Conservation (phyloP, 2,329 filamentous ascomycete species). For the Colletotrichum sp. region DNA sequence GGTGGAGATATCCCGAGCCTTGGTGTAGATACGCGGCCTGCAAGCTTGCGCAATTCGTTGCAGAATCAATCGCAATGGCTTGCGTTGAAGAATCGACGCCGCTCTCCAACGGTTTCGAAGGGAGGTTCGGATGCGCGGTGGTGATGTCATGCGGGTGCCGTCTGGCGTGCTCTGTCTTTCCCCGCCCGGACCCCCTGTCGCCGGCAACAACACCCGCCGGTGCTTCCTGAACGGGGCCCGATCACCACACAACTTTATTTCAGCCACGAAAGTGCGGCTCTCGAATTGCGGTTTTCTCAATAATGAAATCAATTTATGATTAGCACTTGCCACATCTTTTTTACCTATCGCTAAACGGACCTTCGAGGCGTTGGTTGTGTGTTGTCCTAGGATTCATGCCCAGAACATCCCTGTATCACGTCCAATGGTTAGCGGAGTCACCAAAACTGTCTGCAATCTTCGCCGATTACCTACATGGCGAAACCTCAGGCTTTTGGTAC, state of each 20-base stretch:
- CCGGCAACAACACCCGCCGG: not conserved
- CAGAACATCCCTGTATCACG: not conserved
- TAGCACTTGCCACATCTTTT: not conserved
- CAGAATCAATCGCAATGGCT: not conserved
- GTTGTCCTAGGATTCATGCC: not conserved
- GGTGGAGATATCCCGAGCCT: not conserved
- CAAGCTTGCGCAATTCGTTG: not conserved
- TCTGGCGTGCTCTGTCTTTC: constrained; percentile 16
- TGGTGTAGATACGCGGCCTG: not conserved
- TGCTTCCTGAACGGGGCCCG: not conserved
- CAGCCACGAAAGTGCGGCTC: not conserved
- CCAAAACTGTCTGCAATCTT: not conserved
- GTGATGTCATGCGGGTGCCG: constrained; percentile 16
- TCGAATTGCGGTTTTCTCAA: not conserved
- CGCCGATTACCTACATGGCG: not conserved
- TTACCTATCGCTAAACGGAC: not conserved
- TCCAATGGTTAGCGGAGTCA: not conserved
- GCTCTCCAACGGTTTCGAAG: not conserved
- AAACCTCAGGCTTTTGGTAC: not conserved
- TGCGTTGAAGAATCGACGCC: not conserved
- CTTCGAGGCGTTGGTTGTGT: not conserved
- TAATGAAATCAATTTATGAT: not conserved
- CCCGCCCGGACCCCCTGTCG: constrained; percentile 1
- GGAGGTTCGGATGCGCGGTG: not conserved
- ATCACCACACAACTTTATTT: not conserved